Evolutionary conservation across 345 rosid species (phyloP).

Genomic region (Kernera saxatilis): DNA sequence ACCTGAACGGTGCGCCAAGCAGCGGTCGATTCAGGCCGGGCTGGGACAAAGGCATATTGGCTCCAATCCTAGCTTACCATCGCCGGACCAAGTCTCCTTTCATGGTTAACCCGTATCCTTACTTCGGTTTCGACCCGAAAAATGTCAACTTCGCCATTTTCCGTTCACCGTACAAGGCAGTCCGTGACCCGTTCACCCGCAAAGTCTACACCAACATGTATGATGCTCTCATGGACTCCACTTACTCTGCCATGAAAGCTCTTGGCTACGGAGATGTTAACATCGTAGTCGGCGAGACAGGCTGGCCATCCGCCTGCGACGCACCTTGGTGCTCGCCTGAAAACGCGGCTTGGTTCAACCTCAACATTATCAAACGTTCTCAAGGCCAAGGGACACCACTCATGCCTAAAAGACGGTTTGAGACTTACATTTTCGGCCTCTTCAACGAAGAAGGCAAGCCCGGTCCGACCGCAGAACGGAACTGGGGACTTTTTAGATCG

Average conservation of each 20-base stretch:
- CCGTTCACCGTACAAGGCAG: constrained; percentile 40
- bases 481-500: constrained; percentile 72
- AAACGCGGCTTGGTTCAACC: constrained; percentile 58
- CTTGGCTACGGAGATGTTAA: constrained; percentile 60
- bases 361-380: constrained; percentile 38
- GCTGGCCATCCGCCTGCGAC: constrained; percentile 81
- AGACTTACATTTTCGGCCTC: constrained; percentile 66
- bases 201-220: constrained; percentile 65
- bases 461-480: constrained; percentile 56
- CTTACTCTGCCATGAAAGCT: constrained; percentile 64
- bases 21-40: constrained; percentile 44
- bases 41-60: constrained; percentile 41
- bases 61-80: constrained; percentile 62
- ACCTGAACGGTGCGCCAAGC: constrained; percentile 47
- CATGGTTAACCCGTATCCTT: constrained; percentile 80
- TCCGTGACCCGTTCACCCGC: constrained; percentile 46
- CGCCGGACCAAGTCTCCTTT: constrained; percentile 69
- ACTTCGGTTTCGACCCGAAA: constrained; percentile 45
- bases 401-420: constrained; percentile 65
- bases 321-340: constrained; percentile 41
- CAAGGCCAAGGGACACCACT: constrained; percentile 69
- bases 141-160: constrained; percentile 49
- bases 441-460: constrained; percentile 80
- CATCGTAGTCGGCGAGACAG: constrained; percentile 68
- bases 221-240: constrained; percentile 60